Percentiles rank a stretch among this genome's conserved stretches.
Conservation (phyloP, 2,329 filamentous ascomycete genomes). For the Diaporthe helianthi region DNA sequence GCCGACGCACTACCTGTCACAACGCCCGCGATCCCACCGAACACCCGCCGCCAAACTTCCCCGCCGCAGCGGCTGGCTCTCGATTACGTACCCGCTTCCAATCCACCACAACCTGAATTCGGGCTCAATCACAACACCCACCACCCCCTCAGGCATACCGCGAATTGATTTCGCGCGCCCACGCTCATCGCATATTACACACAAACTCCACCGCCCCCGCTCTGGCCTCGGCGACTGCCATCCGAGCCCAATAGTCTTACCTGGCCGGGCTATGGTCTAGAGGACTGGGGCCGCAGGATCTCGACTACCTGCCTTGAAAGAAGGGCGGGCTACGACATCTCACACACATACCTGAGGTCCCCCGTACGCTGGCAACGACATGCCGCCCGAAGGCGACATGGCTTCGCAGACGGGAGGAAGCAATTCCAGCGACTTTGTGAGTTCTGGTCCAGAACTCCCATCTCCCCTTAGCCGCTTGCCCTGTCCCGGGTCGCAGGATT, state of each 20-base stretch:
- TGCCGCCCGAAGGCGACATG: constrained; percentile 49
- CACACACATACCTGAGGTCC: not conserved
- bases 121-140: constrained; percentile 5
- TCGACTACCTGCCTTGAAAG: constrained; percentile 1
- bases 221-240: constrained; percentile 6
- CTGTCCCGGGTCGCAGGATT: not conserved
- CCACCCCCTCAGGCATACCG: not conserved
- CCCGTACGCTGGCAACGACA: constrained; percentile 38
- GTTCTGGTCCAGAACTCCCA: constrained; percentile 52
- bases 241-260: not conserved
- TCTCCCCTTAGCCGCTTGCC: constrained; percentile 23
- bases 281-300: constrained; percentile 6
- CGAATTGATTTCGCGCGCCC: constrained; percentile 4
- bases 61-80: constrained; percentile 8
- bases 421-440: constrained; percentile 95
- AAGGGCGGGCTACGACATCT: not conserved
- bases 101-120: constrained; percentile 6
- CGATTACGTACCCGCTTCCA: constrained; percentile 24
- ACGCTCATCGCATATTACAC: constrained; percentile 5
- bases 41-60: constrained; percentile 14
- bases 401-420: constrained; percentile 59
- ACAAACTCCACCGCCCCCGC: not conserved
- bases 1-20: not conserved
- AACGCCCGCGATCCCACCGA: constrained; percentile 11
- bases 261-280: constrained; percentile 10